These are phyloP conservation scores for Iris pallida DNA, from an alignment of 116 monocot genomes.

Conservation along the genomic window DNA sequence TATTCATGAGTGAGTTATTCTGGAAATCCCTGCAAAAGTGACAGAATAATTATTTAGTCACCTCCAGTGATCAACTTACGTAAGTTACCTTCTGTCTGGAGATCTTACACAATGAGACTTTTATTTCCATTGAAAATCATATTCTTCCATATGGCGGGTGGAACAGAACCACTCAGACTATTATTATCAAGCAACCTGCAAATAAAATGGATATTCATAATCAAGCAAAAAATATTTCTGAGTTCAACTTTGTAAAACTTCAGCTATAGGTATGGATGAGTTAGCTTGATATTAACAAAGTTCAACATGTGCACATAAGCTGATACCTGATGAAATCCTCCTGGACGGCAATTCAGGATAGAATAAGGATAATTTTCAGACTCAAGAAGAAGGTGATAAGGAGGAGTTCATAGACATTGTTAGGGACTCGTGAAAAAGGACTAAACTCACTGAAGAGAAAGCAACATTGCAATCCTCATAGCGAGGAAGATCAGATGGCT, in stretches of 20 bases:
- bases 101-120: conserved; percentile 78
- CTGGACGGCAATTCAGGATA: too few relatives aligned
- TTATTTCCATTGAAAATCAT: conserved; percentile 50
- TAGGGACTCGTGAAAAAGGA: too few relatives aligned
- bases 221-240: not conserved
- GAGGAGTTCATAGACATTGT: too few relatives aligned
- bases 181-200: conserved; percentile 71
- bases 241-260: not conserved
- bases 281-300: not conserved
- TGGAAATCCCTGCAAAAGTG: conserved; percentile 74
- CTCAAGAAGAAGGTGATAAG: too few relatives aligned
- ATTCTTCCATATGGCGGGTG: conserved; percentile 60
- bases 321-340: too few relatives aligned
- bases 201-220: conserved; percentile 12
- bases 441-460: too few relatives aligned
- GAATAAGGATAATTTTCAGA: too few relatives aligned
- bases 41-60: not conserved
- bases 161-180: conserved; percentile 65
- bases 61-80: not conserved
- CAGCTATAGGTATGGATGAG: not conserved
- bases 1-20: conserved; percentile 61
- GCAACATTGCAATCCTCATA: too few relatives aligned
- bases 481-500: too few relatives aligned
- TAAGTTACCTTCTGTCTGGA: not conserved
- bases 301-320: not conserved